Conservation (phyloP, 768 basidiomycete species). For the Psilocybe subaeruginosa region DNA sequence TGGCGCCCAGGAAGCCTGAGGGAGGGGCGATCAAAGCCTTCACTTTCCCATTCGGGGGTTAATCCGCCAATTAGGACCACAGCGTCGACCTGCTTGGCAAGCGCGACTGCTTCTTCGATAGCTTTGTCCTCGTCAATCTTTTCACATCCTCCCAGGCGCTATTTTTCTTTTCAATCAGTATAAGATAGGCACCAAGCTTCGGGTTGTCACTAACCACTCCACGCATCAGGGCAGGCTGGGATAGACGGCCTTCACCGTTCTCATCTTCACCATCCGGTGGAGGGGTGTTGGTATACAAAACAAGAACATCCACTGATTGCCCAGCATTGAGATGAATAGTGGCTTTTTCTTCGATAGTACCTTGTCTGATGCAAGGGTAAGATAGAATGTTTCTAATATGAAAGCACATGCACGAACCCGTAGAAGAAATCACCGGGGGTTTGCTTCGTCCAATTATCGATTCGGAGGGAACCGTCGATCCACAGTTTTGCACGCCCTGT, state of each 20-base stretch:
- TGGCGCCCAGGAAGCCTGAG: conserved; percentile 61
- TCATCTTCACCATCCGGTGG: conserved; percentile 48
- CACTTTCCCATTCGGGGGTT: conserved; percentile 75
- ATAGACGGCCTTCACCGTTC: conserved; percentile 42
- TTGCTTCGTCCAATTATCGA: conserved; percentile 77
- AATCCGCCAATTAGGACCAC: conserved; percentile 65
- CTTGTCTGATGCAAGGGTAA: conserved; percentile 43
- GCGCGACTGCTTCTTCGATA: conserved; percentile 54
- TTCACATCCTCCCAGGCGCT: conserved; percentile 71
- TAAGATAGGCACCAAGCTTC: not conserved
- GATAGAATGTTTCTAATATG: not conserved
- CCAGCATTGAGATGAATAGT: conserved; percentile 47
- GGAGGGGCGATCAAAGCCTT: conserved; percentile 71
- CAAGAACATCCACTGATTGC: conserved; percentile 50
- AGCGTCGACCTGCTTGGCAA: conserved; percentile 57
- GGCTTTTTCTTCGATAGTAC: conserved; percentile 66
- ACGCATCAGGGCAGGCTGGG: conserved; percentile 71
- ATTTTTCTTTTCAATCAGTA: not conserved
- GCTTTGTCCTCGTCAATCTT: conserved; percentile 61
- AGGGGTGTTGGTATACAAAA: conserved; percentile 69
- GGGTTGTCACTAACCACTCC: conserved; percentile 51
- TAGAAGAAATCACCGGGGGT: conserved; percentile 72
- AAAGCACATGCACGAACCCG: conserved; percentile 38
- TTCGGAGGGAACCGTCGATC: conserved; percentile 56
- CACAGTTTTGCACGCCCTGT: conserved; percentile 65